Percentiles rank a stretch among this genome's conserved stretches.
Conservation (phyloP, 768 basidiomycete genomes). For the Daedalea quercina region DNA sequence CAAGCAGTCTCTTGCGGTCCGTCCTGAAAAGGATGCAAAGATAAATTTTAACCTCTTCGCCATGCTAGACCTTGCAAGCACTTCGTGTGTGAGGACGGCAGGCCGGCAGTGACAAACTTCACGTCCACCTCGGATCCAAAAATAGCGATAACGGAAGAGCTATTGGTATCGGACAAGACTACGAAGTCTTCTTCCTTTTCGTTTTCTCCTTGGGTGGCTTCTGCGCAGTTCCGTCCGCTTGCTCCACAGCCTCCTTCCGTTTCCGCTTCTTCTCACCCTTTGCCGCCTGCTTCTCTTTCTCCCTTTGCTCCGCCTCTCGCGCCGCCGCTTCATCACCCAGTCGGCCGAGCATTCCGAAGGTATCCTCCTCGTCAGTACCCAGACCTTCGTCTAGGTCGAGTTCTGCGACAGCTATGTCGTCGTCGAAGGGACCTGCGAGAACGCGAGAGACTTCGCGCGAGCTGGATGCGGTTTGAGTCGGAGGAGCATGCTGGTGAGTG, state of each 20-base stretch:
- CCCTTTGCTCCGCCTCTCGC: conserved; percentile 14
- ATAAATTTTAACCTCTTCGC: no score
- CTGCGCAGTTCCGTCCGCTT: background rate
- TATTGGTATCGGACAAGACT: background rate
- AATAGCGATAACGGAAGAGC: no score
- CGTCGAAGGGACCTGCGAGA: conserved; percentile 7
- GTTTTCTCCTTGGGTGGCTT: background rate
- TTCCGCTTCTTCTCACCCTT: conserved; percentile 26
- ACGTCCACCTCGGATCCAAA: no score
- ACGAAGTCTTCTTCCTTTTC: background rate
- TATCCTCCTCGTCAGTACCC: conserved; percentile 26
- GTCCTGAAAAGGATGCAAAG: no score
- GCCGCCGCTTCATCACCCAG: conserved; percentile 23
- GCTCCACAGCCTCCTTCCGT: conserved; percentile 15
- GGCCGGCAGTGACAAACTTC: no score
- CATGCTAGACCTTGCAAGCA: no score
- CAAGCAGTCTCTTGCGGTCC: no score
- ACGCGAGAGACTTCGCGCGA: conserved; percentile 15
- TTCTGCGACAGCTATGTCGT: conserved; percentile 13
- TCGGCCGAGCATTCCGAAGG: conserved; percentile 25
- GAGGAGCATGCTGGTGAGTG: conserved; percentile 37
- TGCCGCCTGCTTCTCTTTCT: conserved; percentile 17
- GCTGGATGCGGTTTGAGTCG: conserved; percentile 13
- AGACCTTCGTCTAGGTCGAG: conserved; percentile 16
- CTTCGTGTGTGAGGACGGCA: no score